Evolutionary conservation across 1,139 yeast species (phyloP), one percentile per base, ranked within the genome.

Genomic region (Suhomyces chickasaworum): DNA sequence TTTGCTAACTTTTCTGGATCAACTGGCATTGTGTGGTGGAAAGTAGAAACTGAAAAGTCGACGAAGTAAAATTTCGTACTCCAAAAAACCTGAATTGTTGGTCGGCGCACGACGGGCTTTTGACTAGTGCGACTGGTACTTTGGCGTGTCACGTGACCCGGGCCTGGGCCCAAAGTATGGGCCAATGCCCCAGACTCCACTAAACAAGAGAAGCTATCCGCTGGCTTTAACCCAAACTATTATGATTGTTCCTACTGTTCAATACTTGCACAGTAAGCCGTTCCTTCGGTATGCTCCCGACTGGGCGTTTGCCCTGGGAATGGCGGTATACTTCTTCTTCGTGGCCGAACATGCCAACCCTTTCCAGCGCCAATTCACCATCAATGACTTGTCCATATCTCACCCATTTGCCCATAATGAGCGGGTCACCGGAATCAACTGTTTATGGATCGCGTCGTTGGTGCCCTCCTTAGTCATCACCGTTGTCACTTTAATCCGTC

Each of bases 1-100:
- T 85, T 86, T 63, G 91, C 93, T 78, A 86, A 78, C 74, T 86
- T 86, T 74, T 84, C 93, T 76, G 87, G 91, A 70, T 86, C 93
- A 70, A 86, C 80, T 71, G 90, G 90, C 95, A 86, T 86, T 49
- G 49, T 71, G 41, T 42, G 32, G 31, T 30, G 32, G 31, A 12
- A 25, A 27, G 38, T 54, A 27, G 31, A 12, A 25, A 27, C 35
- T 54, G 59, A 57, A 55, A 53, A 56, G 52, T 61, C 54, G 64
- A 59, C 65, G 65, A 60, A 58, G 20, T 22, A 33, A 35, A 35
- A 21, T 35, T 35, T n/a, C n/a, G n/a, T n/a, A n/a, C n/a, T n/a
- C n/a, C n/a, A n/a, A n/a, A n/a, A n/a, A n/a, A n/a, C n/a, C n/a
- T n/a, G n/a, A n/a, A n/a, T n/a, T 21, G 37, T 22, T 39, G 34